phyloP scores from a whole-genome alignment of 1,139 yeast species.

The Pichia sp. region DNA sequence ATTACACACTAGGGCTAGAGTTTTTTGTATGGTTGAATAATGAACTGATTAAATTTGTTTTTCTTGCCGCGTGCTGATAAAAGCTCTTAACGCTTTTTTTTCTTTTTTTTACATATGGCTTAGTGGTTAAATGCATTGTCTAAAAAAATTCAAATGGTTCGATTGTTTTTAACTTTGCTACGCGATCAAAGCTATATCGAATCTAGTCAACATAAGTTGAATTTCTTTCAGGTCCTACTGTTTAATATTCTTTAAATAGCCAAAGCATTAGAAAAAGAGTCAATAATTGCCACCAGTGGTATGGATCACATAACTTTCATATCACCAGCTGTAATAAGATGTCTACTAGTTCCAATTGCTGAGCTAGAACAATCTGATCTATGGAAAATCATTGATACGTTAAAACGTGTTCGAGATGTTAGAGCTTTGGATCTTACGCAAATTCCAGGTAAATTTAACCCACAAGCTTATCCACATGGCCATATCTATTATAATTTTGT shows the following conservation, averaged over 20 bases:
- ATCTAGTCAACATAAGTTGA: too few relatives aligned
- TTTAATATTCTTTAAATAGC: too few relatives aligned
- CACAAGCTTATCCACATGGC: constrained; percentile 80
- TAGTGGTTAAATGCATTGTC: background rate
- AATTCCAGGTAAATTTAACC: constrained; percentile 60
- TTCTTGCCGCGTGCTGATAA: background rate
- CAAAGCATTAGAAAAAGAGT: too few relatives aligned
- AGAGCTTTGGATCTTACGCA: constrained; percentile 71
- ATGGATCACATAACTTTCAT: constrained; percentile 38
- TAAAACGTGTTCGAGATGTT: constrained; percentile 53
- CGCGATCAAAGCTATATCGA: too few relatives aligned
- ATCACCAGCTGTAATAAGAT: constrained; percentile 59
- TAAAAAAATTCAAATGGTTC: too few relatives aligned
- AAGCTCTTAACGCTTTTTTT: background rate
- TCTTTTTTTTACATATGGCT: background rate
- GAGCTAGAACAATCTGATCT: constrained; percentile 44
- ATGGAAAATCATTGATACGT: constrained; percentile 35
- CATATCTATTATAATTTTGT: constrained; percentile 52
- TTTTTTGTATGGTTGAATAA: too few relatives aligned
- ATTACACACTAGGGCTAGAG: too few relatives aligned
- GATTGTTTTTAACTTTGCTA: too few relatives aligned
- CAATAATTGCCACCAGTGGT: constrained; percentile 1
- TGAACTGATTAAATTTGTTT: background rate
- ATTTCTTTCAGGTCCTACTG: too few relatives aligned
- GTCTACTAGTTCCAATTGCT: constrained; percentile 67